These are phyloP conservation scores for Canavalia gladiata DNA, from an alignment of 306 rosid genomes.

Conservation along the genomic window DNA sequence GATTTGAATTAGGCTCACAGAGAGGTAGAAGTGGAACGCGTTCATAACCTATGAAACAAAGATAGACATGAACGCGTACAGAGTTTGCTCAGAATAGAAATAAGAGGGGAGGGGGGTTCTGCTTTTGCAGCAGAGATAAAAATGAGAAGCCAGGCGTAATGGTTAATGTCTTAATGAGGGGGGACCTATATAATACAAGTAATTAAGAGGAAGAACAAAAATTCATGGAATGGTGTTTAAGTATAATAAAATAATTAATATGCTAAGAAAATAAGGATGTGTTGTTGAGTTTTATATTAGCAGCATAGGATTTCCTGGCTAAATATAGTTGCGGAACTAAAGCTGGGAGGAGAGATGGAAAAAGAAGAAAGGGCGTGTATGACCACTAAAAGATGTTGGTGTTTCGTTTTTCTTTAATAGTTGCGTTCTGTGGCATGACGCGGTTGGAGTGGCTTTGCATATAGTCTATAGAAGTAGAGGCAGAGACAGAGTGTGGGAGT, in stretches of 20 bases:
- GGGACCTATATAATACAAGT: conserved; percentile 22
- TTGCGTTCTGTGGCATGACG: conserved; percentile 40
- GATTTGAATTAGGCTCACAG: neutral
- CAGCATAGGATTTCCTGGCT: conserved; percentile 18
- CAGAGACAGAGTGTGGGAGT: conserved; percentile 8
- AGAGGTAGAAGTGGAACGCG: conserved; percentile 44
- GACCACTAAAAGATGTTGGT: conserved; percentile 46
- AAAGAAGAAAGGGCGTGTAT: neutral
- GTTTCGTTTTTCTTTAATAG: neutral
- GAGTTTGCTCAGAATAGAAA: neutral
- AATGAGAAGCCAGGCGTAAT: neutral
- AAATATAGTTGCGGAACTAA: neutral
- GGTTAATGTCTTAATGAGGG: conserved; percentile 22
- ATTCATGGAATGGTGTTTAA: conserved; percentile 32
- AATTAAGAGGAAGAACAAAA: conserved; percentile 20
- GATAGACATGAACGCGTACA: conserved; percentile 54
- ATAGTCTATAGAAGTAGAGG: neutral
- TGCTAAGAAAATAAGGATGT: neutral
- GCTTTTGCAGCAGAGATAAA: conserved; percentile 18
- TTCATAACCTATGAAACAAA: conserved; percentile 41
- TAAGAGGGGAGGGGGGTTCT: neutral
- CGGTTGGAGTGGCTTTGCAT: conserved; percentile 50
- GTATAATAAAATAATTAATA: neutral
- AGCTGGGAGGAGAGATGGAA: neutral
- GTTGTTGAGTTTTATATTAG: conserved; percentile 13